A percentile compares a stretch with the other conserved stretches of the same genome.
phyloP scores from a whole-genome alignment of 345 rosid species.

The Brassica nigra region DNA sequence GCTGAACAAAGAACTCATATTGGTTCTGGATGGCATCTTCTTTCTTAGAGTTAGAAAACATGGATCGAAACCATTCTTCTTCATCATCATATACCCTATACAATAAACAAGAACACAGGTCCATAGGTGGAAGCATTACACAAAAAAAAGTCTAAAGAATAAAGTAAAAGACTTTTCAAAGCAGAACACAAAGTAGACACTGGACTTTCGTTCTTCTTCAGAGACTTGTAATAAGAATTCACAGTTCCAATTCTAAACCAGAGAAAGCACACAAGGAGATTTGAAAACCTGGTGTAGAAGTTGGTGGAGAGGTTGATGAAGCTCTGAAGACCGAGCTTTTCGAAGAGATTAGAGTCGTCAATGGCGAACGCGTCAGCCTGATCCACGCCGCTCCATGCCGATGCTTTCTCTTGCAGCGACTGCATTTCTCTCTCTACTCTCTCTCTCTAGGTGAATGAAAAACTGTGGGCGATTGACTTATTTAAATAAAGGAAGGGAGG shows the following conservation, averaged over 20 bases:
- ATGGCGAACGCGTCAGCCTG: slow-evolving; percentile 77
- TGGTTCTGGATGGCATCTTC: slow-evolving; percentile 92
- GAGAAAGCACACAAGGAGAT: background rate
- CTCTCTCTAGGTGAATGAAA: background rate
- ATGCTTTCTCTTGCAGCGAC: slow-evolving; percentile 78
- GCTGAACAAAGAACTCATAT: slow-evolving; percentile 88
- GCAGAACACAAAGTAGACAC: slow-evolving; percentile 39
- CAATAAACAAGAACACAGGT: slow-evolving; percentile 9
- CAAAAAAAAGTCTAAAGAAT: background rate
- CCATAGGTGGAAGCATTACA: background rate
- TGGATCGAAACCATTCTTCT: slow-evolving; percentile 85
- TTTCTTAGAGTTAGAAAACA: slow-evolving; percentile 69
- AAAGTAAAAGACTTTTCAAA: background rate
- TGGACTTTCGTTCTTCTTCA: background rate
- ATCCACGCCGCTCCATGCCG: slow-evolving; percentile 83
- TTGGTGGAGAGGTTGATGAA: slow-evolving; percentile 86
- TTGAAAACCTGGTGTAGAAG: slow-evolving; percentile 74
- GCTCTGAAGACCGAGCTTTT: slow-evolving; percentile 76
- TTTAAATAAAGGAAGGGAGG: background rate
- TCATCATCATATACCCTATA: slow-evolving; percentile 85
- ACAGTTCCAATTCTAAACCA: background rate
- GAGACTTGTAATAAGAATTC: background rate
- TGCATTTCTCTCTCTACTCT: slow-evolving; percentile 44
- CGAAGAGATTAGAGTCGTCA: slow-evolving; percentile 67
- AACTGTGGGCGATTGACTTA: slow-evolving; percentile 29